Conservation (phyloP, 148 eudicot species). For the Cornus kousa region DNA sequence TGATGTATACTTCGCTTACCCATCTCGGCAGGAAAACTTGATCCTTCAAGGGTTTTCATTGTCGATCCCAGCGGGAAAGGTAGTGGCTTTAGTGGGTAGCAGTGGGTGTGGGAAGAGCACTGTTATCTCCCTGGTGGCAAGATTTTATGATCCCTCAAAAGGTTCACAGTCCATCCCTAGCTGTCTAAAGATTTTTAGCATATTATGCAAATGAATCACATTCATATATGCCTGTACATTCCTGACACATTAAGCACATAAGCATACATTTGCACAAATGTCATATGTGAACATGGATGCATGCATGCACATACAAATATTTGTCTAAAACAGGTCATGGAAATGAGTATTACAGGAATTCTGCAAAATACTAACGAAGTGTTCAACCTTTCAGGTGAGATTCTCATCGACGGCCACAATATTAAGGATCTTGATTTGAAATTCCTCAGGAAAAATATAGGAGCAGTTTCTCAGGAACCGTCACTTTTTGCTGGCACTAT, state of each 20-base stretch:
- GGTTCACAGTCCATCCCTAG: conserved; percentile 20
- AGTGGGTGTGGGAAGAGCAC: conserved; percentile 63
- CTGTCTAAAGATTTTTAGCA: not conserved
- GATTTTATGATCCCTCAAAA: conserved; percentile 48
- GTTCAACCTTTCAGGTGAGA: conserved; percentile 28
- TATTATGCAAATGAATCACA: not conserved
- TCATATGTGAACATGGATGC: not conserved
- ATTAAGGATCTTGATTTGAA: conserved; percentile 46
- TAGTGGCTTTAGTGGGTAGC: conserved; percentile 50
- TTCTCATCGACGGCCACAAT: conserved; percentile 42
- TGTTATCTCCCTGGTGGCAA: conserved; percentile 39
- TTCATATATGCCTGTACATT: not conserved
- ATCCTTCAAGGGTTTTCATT: conserved; percentile 52
- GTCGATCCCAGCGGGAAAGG: conserved; percentile 52
- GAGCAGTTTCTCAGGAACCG: conserved; percentile 56
- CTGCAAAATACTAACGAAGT: conserved; percentile 7
- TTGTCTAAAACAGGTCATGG: not conserved
- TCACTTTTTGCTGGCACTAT: conserved; percentile 51
- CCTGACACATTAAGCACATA: not conserved
- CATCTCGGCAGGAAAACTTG: conserved; percentile 39
- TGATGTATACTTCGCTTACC: conserved; percentile 44
- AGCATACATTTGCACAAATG: not conserved
- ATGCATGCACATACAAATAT: not conserved
- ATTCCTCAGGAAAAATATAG: conserved; percentile 47
- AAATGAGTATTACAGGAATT: not conserved